Evolutionary conservation across 1,284 basidiomycete species (phyloP), one percentile per base, ranked within the genome.

Genomic region (Microbotryum saponariae): DNA sequence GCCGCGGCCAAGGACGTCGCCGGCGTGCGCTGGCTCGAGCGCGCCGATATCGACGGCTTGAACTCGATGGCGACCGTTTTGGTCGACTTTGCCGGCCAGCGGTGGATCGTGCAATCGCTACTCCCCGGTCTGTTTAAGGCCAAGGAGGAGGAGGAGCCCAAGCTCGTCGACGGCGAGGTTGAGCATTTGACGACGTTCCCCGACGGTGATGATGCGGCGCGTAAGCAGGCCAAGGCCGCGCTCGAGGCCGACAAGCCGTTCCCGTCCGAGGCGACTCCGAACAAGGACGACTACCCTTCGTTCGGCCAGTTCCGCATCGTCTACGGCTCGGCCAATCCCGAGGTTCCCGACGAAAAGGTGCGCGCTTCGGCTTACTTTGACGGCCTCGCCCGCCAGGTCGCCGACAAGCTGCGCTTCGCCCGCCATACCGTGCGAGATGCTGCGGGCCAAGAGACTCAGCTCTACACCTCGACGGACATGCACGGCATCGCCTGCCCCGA

Each of bases 171-270:
- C 9, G 65, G 60, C 14, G 61, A 62, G 25, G 50, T 12, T 6
- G 61, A 67, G 46, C 59, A 65, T 9, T 42, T 25, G 58, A 49
- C n/a, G 54, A 56, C 42, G 56, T 55, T 48, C 44, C 71, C 66
- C 37, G 68, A 66, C 61, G 66, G 66, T 16, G 73, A 70, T 33
- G 69, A 68, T 33, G 64, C 69, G 56, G 66, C 52, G n/a, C 52
- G 54, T 37, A 58, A 56, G 48, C 73, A 53, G 61, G 71, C 69
- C 21, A 86, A 87, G 78, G 81, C 85, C 71, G 86, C 87, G 33
- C 85, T 85, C 60, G 85, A 85, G 79, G 85, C 88, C 67, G 86
- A 86, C 60, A 84, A 87, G 77, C 85, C 86, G 55, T 72, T 79
- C 56, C 85, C 84, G 33, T 83, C 87, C 65, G 88, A 88, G 78